Percentiles rank a stretch among this genome's conserved stretches.
Evolutionary conservation across 1,284 basidiomycete genomes (phyloP).

Genomic region (Puccinia novopanici): DNA sequence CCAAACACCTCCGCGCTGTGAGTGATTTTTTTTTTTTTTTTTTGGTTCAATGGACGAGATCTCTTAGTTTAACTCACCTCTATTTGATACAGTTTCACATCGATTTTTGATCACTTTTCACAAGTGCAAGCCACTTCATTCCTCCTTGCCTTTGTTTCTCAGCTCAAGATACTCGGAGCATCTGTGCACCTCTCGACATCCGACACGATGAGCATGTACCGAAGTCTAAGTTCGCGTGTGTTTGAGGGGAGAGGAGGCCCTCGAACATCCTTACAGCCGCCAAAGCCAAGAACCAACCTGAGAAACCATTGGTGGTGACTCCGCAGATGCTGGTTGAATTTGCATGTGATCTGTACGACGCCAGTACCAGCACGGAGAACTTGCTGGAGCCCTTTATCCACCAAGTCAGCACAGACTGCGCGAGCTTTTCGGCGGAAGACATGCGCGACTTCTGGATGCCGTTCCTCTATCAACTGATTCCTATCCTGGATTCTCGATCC

Average conservation of each 20-base stretch:
- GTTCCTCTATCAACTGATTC: not conserved
- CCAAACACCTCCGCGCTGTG: not conserved
- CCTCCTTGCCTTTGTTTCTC: not conserved
- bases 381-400: not conserved
- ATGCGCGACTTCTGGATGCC: slow-evolving; percentile 2
- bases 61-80: not conserved
- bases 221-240: not conserved
- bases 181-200: not conserved
- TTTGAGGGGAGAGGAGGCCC: not conserved
- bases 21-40: not conserved
- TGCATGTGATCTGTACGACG: not conserved
- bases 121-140: not conserved
- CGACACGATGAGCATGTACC: not conserved
- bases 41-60: not conserved
- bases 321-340: not conserved
- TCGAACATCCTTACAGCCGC: not conserved
- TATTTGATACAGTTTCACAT: not conserved
- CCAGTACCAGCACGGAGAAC: not conserved
- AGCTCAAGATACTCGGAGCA: not conserved
- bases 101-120: not conserved
- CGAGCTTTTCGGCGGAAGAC: not conserved
- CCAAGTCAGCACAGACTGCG: not conserved
- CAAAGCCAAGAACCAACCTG: not conserved
- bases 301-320: not conserved
- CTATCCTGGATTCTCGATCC: not conserved